Evolutionary conservation across 192 early-diverging fungal species (phyloP).

Genomic region (Rhizoclosmatium globosum): DNA sequence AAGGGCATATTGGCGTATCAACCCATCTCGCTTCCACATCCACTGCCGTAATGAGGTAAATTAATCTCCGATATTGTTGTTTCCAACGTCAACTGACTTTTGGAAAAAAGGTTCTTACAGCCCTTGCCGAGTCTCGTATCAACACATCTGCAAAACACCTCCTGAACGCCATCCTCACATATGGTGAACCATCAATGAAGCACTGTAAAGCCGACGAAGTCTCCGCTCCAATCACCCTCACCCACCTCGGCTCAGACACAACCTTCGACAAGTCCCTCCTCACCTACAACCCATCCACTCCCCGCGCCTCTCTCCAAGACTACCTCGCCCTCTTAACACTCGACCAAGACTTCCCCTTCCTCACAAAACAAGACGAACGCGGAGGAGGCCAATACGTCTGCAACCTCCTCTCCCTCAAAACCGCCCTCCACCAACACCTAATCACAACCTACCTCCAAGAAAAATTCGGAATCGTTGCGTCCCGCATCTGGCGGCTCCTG

Average conservation of each 20-base stretch:
- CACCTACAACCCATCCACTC: constrained; percentile 19
- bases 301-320: constrained; percentile 39
- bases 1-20: constrained; percentile 17
- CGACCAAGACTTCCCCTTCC: constrained; percentile 42
- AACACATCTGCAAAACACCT: constrained; percentile 45
- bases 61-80: background rate
- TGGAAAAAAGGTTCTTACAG: constrained; percentile 16
- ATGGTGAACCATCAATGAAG: constrained; percentile 38
- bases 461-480: constrained; percentile 44
- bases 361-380: constrained; percentile 48
- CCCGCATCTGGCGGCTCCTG: constrained; percentile 55
- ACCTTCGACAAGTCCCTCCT: constrained; percentile 6
- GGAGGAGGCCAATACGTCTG: constrained; percentile 51
- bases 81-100: background rate
- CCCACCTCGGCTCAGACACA: constrained; percentile 7
- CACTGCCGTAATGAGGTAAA: constrained; percentile 40
- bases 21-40: constrained; percentile 43
- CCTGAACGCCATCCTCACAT: constrained; percentile 35
- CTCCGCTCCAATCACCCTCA: constrained; percentile 27
- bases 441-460: constrained; percentile 49
- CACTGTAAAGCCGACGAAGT: constrained; percentile 42
- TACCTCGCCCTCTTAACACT: constrained; percentile 49
- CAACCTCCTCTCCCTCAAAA: constrained; percentile 23
- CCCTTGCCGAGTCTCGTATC: constrained; percentile 41
- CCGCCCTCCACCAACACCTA: constrained; percentile 26